Evolutionary conservation across 2,329 filamentous ascomycete species (phyloP), one percentile per base, ranked within the genome.

Genomic region (Diaporthe longicolla): DNA sequence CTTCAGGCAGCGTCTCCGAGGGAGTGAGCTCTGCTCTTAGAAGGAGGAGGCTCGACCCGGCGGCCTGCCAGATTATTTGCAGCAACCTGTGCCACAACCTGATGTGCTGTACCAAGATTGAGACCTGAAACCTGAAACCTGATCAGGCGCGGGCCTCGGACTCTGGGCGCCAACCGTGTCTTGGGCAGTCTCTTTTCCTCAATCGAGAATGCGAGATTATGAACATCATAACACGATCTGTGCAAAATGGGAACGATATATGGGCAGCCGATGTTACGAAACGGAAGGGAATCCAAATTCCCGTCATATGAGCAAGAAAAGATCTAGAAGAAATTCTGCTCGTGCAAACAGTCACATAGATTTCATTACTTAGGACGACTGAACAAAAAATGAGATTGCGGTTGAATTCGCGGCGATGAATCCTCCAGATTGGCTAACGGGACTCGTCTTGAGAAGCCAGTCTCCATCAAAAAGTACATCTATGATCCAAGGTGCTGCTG

Each of bases 31-130:
- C 75, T 75, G 72, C 77, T 71, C 76, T 74, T 72, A 74, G 73
- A 69, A 78, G 76, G 76, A 77, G 77, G 75, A 77, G 73, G 75
- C 74, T 71, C 69, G 78, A 71, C 65, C 73, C 70, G n/a, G 81
- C 82, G 71, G 82, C 82, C 55, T 91, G 89, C 77, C 87, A 88
- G 77, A 82, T 90, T 52, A 82, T 85, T 54, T 91, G 89, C 78
- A 85, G 87, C 19, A 84, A 82, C 19, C 75, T 85, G 13, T 91
- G 89, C 73, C 85, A 87, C 75, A 84, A 84, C 43, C 79, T 90
- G 76, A 87, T 85, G 75, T 91, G 89, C 78, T 90, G 88, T 79
- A 83, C 83, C 8, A 73, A 73, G 66, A 75, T 73, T 4, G 66
- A 75, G 48, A 52, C 65, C 19, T 75, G 63, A 69, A 15, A 43